Evolutionary conservation across 2,329 filamentous ascomycete genomes (phyloP).

Genomic region (Alternaria arbusti): DNA sequence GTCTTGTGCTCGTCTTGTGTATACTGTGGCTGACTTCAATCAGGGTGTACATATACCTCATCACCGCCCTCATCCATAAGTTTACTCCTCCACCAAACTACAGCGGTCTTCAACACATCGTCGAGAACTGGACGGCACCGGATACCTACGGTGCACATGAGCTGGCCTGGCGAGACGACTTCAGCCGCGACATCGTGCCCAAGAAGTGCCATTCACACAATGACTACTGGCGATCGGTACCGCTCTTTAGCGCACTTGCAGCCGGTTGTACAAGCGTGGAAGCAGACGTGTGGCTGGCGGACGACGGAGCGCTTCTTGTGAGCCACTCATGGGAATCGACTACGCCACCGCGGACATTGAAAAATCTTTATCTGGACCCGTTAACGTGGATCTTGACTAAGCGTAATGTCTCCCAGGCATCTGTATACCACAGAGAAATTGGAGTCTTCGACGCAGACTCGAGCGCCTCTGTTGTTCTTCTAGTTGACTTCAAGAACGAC

Average conservation of each 20-base stretch:
- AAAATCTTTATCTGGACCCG: conserved; percentile 32
- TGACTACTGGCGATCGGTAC: conserved; percentile 52
- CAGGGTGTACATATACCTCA: conserved; percentile 34
- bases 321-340: conserved; percentile 34
- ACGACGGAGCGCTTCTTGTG: conserved; percentile 36
- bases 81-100: conserved; percentile 24
- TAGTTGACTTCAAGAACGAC: conserved; percentile 73
- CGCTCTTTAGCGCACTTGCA: conserved; percentile 49
- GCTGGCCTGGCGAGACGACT: conserved; percentile 45
- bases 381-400: conserved; percentile 53
- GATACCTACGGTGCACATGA: conserved; percentile 21
- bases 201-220: conserved; percentile 53
- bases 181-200: conserved; percentile 47
- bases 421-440: conserved; percentile 20
- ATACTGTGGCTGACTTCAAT: conserved; percentile 7
- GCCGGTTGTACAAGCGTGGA: conserved; percentile 46
- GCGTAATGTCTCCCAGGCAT: conserved; percentile 27
- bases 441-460: conserved; percentile 60
- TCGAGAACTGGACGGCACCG: conserved; percentile 35
- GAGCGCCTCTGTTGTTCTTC: conserved; percentile 59
- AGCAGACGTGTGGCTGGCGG: conserved; percentile 39
- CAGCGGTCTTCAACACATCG: conserved; percentile 35
- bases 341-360: conserved; percentile 28
- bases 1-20: neutral
- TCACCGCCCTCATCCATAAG: conserved; percentile 24